Conservation (phyloP, 768 basidiomycete species). For the Vararia minispora region DNA sequence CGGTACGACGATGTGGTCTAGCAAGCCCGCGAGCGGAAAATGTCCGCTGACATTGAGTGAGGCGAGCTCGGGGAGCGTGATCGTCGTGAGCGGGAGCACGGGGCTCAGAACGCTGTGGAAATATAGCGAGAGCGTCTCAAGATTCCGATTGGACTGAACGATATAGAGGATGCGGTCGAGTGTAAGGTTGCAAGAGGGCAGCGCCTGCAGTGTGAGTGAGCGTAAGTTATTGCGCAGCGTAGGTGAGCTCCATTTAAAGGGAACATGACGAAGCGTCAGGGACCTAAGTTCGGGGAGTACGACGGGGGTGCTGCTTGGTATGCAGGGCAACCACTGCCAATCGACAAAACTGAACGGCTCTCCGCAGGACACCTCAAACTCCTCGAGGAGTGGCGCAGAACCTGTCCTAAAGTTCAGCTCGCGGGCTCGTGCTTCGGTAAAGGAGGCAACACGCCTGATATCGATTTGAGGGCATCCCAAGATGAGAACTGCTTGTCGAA, state of each 20-base stretch:
- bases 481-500: slow-evolving; percentile 72
- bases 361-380: slow-evolving; percentile 69
- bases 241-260: slow-evolving; percentile 71
- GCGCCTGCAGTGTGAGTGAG: slow-evolving; percentile 51
- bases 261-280: slow-evolving; percentile 58
- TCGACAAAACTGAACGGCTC: slow-evolving; percentile 46
- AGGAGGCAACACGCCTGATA: slow-evolving; percentile 35
- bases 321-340: slow-evolving; percentile 68
- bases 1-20: slow-evolving; percentile 53
- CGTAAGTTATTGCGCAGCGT: slow-evolving; percentile 51
- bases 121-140: slow-evolving; percentile 48
- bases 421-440: background rate
- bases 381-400: slow-evolving; percentile 58
- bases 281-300: slow-evolving; percentile 39
- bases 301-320: slow-evolving; percentile 22
- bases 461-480: slow-evolving; percentile 60
- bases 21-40: slow-evolving; percentile 46
- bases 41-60: slow-evolving; percentile 56
- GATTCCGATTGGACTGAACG: slow-evolving; percentile 41
- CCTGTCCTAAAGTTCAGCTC: slow-evolving; percentile 26
- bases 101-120: slow-evolving; percentile 50
- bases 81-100: slow-evolving; percentile 47
- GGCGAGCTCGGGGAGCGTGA: slow-evolving; percentile 43
- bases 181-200: slow-evolving; percentile 50
- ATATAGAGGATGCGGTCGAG: slow-evolving; percentile 63